A percentile compares a stretch with the other conserved stretches of the same genome.
Conservation (phyloP, 2,329 filamentous ascomycete genomes). For the Colletotrichum agaves region DNA sequence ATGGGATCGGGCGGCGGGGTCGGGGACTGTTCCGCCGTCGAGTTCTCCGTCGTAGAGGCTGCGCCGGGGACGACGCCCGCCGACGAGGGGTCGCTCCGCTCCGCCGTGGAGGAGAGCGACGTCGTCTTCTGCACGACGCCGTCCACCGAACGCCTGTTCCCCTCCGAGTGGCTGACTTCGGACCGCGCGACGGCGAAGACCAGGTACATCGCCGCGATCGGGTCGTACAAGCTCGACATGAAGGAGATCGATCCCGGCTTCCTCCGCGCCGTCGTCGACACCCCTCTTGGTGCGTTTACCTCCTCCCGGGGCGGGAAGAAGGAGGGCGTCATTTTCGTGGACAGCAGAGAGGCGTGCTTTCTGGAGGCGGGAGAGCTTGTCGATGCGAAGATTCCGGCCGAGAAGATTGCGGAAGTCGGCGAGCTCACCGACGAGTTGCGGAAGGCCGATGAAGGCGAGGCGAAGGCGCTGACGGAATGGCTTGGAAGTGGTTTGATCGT, state of each 20-base stretch:
- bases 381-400: slow-evolving; percentile 38
- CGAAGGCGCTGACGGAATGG: slow-evolving; percentile 65
- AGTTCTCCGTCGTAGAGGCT: slow-evolving; percentile 26
- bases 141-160: slow-evolving; percentile 45
- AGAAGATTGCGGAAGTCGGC: slow-evolving; percentile 55
- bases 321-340: slow-evolving; percentile 41
- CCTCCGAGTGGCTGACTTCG: slow-evolving; percentile 39
- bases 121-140: slow-evolving; percentile 48
- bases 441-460: slow-evolving; percentile 53
- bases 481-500: slow-evolving; percentile 72
- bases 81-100: slow-evolving; percentile 26
- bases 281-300: slow-evolving; percentile 17
- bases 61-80: slow-evolving; percentile 36
- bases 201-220: slow-evolving; percentile 45
- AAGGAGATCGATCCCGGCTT: slow-evolving; percentile 46
- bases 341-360: slow-evolving; percentile 44
- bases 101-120: slow-evolving; percentile 40
- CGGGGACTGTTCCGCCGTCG: slow-evolving; percentile 16
- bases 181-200: slow-evolving; percentile 38
- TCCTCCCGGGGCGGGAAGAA: slow-evolving; percentile 27
- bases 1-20: slow-evolving; percentile 38
- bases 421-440: slow-evolving; percentile 65
- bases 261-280: slow-evolving; percentile 40
- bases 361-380: slow-evolving; percentile 47
- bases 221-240: slow-evolving; percentile 48